A percentile compares a stretch with the other conserved stretches of the same genome.
Evolutionary conservation across 1,284 basidiomycete species (phyloP).

Genomic region (Xerocomus nothofagi): DNA sequence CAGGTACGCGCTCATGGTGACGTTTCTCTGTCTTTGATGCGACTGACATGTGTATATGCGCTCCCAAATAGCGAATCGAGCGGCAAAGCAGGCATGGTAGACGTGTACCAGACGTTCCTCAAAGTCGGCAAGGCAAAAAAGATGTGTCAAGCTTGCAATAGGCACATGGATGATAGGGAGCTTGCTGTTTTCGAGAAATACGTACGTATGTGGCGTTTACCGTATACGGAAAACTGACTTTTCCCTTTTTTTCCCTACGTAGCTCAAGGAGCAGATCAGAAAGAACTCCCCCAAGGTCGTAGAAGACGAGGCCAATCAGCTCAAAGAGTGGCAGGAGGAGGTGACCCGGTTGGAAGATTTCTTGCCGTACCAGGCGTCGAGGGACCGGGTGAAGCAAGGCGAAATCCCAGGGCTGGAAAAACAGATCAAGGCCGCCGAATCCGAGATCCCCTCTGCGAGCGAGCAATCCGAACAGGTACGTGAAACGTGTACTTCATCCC

Average conservation of each 20-base stretch:
- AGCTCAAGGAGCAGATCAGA: constrained; percentile 60
- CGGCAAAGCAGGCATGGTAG: constrained; percentile 41
- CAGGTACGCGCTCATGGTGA: constrained; percentile 43
- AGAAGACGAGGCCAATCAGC: constrained; percentile 42
- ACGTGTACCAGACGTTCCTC: constrained; percentile 68
- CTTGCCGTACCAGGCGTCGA: constrained; percentile 52
- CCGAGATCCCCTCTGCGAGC: constrained; percentile 50
- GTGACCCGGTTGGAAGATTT: constrained; percentile 59
- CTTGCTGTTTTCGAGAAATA: constrained; percentile 64
- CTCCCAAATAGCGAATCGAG: constrained; percentile 19
- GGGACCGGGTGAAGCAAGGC: constrained; percentile 52
- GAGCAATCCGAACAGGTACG: constrained; percentile 59
- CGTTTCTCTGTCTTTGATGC: not conserved
- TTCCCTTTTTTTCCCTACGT: not conserved
- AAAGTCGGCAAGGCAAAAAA: constrained; percentile 62
- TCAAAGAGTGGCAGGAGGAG: constrained; percentile 62
- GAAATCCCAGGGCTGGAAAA: constrained; percentile 71
- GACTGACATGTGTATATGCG: not conserved
- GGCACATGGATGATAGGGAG: constrained; percentile 66
- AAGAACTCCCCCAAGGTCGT: constrained; percentile 44
- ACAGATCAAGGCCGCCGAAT: constrained; percentile 60
- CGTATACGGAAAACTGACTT: not conserved
- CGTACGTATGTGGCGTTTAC: constrained; percentile 41
- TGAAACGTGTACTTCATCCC: not conserved
- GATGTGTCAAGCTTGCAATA: constrained; percentile 76